Evolutionary conservation across 495 filamentous ascomycete genomes (phyloP), one percentile per base, ranked within the genome.

Genomic region (Penicillium lagena): DNA sequence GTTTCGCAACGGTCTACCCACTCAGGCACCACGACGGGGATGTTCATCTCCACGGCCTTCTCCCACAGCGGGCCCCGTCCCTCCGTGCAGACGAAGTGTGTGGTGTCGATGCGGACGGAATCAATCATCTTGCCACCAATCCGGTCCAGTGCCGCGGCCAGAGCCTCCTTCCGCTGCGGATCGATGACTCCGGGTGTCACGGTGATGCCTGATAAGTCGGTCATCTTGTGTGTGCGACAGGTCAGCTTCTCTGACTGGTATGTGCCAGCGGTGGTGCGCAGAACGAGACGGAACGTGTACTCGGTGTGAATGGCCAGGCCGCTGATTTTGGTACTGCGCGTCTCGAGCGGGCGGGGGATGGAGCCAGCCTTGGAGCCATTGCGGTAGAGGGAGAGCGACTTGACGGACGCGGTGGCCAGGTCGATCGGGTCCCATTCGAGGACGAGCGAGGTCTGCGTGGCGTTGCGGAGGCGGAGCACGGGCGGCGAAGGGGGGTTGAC

Each of bases 1-100:
- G 85, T 71, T 70, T 99, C 93, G 61, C 93, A 99, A 9, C 87
- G 90, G 46, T 91, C 83, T 14, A 99, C 78, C 93, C 93, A 99
- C 63, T 97, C 94, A 13, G 94, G 94, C 47, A 90, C 76, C n/a
- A 99, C 94, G 9, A 97, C 88, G 7, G 93, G 93, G 37, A 99
- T 94, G 67, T 97, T 99, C 82, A 93, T 93, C 69, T 96, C 91
- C 33, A 89, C 82, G 11, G 94, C 93, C 63, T 88, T 90, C 67
- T 97, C 94, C 94, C 94, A 99, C 15, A 80, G 73, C 37, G 84
- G 75, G 8, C 93, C 93, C 12, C 90, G 72, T 2, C 91, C 91
- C 59, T 99, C 94, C n/a, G 87, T 91, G 51, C 91, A 96, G 39
- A 99, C 90, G 62, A 97, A 99, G 65, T 99, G 93, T 12, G 93